phyloP scores from a whole-genome alignment of 768 basidiomycete genomes.

The Naematelia encephala region DNA sequence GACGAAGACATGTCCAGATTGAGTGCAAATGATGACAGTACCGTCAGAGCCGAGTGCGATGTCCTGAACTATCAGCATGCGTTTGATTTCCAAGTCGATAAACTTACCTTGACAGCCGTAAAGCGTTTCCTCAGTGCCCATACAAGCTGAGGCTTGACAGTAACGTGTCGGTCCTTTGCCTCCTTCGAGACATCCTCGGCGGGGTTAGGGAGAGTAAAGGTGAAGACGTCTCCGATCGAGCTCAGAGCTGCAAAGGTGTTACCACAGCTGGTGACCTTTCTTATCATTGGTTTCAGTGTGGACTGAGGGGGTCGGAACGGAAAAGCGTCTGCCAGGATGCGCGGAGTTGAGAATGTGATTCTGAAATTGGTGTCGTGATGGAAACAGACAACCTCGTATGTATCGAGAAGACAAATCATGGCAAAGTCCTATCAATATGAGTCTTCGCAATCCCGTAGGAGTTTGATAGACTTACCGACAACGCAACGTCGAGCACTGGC shows the following conservation, averaged over 20 bases:
- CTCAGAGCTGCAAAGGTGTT: conserved; percentile 78
- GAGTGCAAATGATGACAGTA: conserved; percentile 83
- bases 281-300: conserved; percentile 65
- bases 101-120: conserved; percentile 68
- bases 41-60: conserved; percentile 85
- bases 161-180: conserved; percentile 47
- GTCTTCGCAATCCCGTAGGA: background rate
- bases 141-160: conserved; percentile 76
- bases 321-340: conserved; percentile 69
- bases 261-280: conserved; percentile 75
- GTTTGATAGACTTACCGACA: conserved; percentile 60
- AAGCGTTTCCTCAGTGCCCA: conserved; percentile 87
- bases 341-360: conserved; percentile 75
- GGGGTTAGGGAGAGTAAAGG: conserved; percentile 59
- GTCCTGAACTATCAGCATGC: conserved; percentile 57
- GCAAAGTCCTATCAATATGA: conserved; percentile 63
- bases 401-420: conserved; percentile 73
- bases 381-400: conserved; percentile 75
- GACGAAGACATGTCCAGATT: conserved; percentile 89
- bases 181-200: conserved; percentile 46
- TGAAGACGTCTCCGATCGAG: conserved; percentile 85
- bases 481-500: conserved; percentile 66
- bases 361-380: conserved; percentile 73
- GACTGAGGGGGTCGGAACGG: conserved; percentile 81
- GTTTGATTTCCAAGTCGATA: background rate